phyloP scores from a whole-genome alignment of 2,329 filamentous ascomycete genomes.

The Triangularia setosa region DNA sequence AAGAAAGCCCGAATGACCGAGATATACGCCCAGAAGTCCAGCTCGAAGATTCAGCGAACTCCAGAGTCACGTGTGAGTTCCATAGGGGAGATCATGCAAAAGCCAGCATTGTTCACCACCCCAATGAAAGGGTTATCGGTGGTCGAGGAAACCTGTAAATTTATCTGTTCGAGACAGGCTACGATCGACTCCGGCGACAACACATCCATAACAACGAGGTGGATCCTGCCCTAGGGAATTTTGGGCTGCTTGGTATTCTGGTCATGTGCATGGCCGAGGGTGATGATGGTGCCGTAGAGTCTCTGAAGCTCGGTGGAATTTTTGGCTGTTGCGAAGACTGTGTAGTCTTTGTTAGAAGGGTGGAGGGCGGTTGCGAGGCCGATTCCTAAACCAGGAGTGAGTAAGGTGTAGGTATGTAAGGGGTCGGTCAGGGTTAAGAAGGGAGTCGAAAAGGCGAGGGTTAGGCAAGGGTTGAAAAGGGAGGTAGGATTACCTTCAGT shows the following conservation, averaged over 20 bases:
- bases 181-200: constrained; percentile 5
- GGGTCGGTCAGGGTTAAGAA: not conserved
- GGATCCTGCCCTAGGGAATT: not conserved
- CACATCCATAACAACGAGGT: constrained; percentile 8
- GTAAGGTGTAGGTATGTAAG: not conserved
- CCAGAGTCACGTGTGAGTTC: constrained; percentile 10
- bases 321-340: constrained; percentile 8
- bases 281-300: not conserved
- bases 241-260: not conserved
- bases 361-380: constrained; percentile 7
- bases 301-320: constrained; percentile 1
- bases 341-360: constrained; percentile 7
- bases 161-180: constrained; percentile 4
- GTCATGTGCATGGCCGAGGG: not conserved
- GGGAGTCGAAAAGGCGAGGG: not conserved
- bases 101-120: constrained; percentile 13
- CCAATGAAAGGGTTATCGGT: constrained; percentile 7
- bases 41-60: constrained; percentile 11
- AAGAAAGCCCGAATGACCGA: constrained; percentile 11
- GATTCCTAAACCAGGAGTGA: constrained; percentile 1
- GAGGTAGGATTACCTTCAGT: constrained; percentile 4
- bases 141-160: not conserved
- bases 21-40: constrained; percentile 12
- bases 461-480: not conserved
- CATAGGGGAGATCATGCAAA: constrained; percentile 14